phyloP scores from a whole-genome alignment of 2,329 filamentous ascomycete genomes.

The Colletotrichum magnum region DNA sequence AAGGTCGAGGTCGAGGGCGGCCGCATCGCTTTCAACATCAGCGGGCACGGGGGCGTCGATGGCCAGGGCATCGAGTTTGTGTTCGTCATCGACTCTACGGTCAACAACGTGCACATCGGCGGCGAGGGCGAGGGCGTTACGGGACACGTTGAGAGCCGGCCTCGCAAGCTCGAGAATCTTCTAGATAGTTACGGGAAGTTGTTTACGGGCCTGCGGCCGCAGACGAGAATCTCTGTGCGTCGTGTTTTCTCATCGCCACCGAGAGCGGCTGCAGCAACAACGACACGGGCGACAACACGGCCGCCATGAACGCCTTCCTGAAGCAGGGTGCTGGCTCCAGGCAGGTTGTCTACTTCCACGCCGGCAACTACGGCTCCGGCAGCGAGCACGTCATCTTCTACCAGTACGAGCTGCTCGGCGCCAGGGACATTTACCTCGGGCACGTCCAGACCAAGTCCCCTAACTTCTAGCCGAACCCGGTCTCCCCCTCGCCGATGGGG shows the following conservation, averaged over 20 bases:
- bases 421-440: conserved; percentile 63
- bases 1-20: conserved; percentile 48
- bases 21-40: conserved; percentile 44
- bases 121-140: conserved; percentile 19
- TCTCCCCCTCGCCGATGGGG: neutral
- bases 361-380: conserved; percentile 57
- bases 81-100: no score
- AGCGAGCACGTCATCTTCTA: conserved; percentile 64
- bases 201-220: conserved; percentile 48
- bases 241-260: conserved; percentile 15
- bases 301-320: conserved; percentile 44
- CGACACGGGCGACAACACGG: conserved; percentile 50
- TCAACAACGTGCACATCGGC: no score
- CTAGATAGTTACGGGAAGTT: conserved; percentile 42
- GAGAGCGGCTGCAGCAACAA: conserved; percentile 48
- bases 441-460: conserved; percentile 70
- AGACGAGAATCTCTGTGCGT: conserved; percentile 46
- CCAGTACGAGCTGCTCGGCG: conserved; percentile 63
- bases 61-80: no score
- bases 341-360: conserved; percentile 45
- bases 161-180: conserved; percentile 25
- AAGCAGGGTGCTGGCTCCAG: neutral
- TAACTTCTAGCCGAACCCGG: conserved; percentile 69
- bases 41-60: conserved; percentile 49
- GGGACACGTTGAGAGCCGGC: conserved; percentile 17